phyloP scores from a whole-genome alignment of 1,284 basidiomycete species.

The Trichosporon coremiiforme region DNA sequence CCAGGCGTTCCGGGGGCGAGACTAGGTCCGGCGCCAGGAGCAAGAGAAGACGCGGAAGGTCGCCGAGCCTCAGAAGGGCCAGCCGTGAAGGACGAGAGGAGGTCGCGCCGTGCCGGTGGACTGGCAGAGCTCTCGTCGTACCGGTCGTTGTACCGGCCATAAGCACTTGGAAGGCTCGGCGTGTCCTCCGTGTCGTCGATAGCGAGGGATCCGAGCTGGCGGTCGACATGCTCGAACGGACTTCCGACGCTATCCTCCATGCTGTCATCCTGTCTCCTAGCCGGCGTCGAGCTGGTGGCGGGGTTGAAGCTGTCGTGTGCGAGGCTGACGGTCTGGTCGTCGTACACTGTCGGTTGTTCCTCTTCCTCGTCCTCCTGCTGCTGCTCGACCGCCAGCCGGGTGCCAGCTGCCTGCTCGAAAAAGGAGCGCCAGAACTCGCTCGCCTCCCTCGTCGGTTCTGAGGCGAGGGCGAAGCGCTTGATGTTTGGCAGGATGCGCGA shows the following conservation, averaged over 20 bases:
- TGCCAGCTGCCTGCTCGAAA: constrained; percentile 63
- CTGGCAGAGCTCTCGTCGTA: constrained; percentile 1
- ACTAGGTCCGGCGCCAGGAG: no score
- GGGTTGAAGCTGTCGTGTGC: constrained; percentile 30
- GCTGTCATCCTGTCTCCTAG: constrained; percentile 53
- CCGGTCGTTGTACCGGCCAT: constrained; percentile 18
- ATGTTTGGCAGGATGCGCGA: constrained; percentile 80
- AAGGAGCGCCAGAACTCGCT: constrained; percentile 98
- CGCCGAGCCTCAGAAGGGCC: background rate
- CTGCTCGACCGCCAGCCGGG: constrained; percentile 19
- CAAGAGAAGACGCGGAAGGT: background rate
- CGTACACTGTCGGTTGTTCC: constrained; percentile 33
- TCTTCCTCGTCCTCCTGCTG: constrained; percentile 23
- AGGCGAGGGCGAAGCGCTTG: constrained; percentile 83
- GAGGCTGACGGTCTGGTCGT: constrained; percentile 46
- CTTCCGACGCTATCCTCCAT: constrained; percentile 72
- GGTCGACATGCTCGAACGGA: constrained; percentile 71
- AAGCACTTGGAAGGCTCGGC: constrained; percentile 39
- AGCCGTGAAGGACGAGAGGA: background rate
- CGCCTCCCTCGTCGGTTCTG: constrained; percentile 82
- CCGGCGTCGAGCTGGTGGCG: constrained; percentile 47
- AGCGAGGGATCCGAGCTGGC: constrained; percentile 61
- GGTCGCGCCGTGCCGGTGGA: constrained; percentile 5
- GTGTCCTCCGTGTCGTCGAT: constrained; percentile 37
- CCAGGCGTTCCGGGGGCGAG: background rate